These are phyloP conservation scores for Umbelopsis sp. DNA, from an alignment of 192 early-diverging fungal genomes.

Conservation along the genomic window DNA sequence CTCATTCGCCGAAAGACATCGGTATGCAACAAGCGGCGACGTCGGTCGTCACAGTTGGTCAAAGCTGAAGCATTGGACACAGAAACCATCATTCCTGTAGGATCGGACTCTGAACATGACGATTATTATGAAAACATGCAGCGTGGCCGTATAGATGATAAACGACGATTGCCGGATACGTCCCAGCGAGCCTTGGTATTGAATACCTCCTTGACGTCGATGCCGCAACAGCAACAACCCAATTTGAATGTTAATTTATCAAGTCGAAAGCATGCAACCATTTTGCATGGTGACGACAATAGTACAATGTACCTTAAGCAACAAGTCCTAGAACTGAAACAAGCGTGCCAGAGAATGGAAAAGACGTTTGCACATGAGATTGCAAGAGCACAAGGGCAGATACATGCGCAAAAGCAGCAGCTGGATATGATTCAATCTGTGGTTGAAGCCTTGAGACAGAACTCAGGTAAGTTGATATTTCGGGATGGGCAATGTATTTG, in stretches of 20 bases:
- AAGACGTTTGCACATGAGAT: neutral
- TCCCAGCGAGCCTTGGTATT: neutral
- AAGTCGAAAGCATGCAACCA: neutral
- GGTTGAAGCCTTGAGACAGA: neutral
- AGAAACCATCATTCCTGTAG: conserved; percentile 19
- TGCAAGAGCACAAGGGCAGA: neutral
- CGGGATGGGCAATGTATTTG: neutral
- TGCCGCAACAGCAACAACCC: neutral
- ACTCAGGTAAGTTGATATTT: neutral
- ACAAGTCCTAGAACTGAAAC: conserved; percentile 11
- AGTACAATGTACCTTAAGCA: neutral
- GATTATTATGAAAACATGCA: conserved; percentile 26
- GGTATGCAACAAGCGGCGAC: conserved; percentile 34
- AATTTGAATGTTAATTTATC: neutral
- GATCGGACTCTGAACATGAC: conserved; percentile 26
- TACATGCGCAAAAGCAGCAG: conserved; percentile 10
- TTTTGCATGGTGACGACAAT: neutral
- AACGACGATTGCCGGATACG: neutral
- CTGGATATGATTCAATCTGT: conserved; percentile 10
- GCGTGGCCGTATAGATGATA: neutral
- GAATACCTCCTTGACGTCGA: neutral
- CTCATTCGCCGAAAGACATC: conserved; percentile 43
- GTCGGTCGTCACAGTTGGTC: neutral
- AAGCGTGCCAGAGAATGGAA: neutral
- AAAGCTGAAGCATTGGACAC: conserved; percentile 24